phyloP scores from a whole-genome alignment of 169 alveolate genomes.

The Plasmodium fragile region DNA sequence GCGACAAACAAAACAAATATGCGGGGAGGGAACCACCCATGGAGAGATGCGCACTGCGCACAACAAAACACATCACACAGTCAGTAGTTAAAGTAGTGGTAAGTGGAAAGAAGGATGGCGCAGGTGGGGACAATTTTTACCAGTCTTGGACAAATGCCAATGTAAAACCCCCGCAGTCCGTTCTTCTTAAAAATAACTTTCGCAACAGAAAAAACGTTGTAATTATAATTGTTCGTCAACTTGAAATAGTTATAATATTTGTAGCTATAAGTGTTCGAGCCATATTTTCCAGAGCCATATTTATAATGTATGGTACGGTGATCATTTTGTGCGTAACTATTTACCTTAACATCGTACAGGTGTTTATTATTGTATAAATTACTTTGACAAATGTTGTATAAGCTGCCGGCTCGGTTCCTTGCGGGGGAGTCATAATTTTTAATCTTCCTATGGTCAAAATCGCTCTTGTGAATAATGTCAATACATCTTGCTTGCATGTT shows the following conservation, averaged over 20 bases:
- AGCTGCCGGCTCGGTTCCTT: background rate
- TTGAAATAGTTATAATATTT: constrained; percentile 70
- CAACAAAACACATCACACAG: background rate
- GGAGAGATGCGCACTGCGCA: background rate
- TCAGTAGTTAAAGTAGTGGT: constrained; percentile 66
- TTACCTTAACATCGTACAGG: constrained; percentile 64
- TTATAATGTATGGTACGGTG: constrained; percentile 66
- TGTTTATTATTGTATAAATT: constrained; percentile 61
- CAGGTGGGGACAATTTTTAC: constrained; percentile 78
- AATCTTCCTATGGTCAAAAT: constrained; percentile 68
- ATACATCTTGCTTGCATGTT: constrained; percentile 80
- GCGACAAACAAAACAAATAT: background rate
- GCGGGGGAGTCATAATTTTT: constrained; percentile 47
- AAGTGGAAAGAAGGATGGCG: constrained; percentile 77
- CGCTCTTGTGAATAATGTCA: constrained; percentile 74
- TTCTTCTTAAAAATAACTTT: constrained; percentile 62
- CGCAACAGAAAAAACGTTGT: constrained; percentile 47
- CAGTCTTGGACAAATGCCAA: constrained; percentile 78
- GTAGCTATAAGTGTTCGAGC: constrained; percentile 60
- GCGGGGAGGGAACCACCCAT: background rate
- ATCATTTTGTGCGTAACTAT: constrained; percentile 57
- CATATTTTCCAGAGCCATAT: constrained; percentile 68
- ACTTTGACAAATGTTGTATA: constrained; percentile 60
- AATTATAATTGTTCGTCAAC: constrained; percentile 61
- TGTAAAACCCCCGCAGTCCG: constrained; percentile 70